These are phyloP conservation scores for Entamoeba nuttalli DNA, from an alignment of 208 protist species.

Conservation along the genomic window DNA sequence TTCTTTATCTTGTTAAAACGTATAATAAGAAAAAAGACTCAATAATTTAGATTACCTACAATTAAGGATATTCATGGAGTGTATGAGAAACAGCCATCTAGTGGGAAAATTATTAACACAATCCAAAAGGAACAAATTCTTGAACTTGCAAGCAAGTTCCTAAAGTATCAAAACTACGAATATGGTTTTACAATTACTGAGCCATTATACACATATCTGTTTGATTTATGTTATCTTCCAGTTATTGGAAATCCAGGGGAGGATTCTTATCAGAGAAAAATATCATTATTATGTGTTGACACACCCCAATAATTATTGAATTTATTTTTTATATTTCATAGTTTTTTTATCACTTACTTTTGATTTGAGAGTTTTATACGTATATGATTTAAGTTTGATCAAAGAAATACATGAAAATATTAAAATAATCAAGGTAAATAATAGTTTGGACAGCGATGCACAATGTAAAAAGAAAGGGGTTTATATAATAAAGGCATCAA, in stretches of 20 bases:
- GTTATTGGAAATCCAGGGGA: neutral
- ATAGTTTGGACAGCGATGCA: no score
- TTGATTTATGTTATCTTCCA: neutral
- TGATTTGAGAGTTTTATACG: no score
- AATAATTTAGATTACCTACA: neutral
- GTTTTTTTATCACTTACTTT: no score
- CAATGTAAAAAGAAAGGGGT: no score
- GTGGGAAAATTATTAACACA: neutral
- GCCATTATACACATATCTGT: neutral
- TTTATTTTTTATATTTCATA: no score
- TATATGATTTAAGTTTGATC: no score
- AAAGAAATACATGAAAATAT: no score
- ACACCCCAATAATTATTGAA: neutral
- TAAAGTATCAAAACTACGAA: neutral
- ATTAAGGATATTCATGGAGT: neutral
- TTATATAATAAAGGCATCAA: no score
- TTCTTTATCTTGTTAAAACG: neutral
- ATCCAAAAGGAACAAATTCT: neutral
- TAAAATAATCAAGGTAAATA: no score
- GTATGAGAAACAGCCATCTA: neutral
- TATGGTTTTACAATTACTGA: neutral
- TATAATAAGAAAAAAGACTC: no score
- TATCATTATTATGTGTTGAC: neutral
- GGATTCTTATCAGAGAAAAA: neutral
- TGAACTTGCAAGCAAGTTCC: neutral